phyloP scores from a whole-genome alignment of 192 early-diverging fungal species.

The Umbelopsis sp. region DNA sequence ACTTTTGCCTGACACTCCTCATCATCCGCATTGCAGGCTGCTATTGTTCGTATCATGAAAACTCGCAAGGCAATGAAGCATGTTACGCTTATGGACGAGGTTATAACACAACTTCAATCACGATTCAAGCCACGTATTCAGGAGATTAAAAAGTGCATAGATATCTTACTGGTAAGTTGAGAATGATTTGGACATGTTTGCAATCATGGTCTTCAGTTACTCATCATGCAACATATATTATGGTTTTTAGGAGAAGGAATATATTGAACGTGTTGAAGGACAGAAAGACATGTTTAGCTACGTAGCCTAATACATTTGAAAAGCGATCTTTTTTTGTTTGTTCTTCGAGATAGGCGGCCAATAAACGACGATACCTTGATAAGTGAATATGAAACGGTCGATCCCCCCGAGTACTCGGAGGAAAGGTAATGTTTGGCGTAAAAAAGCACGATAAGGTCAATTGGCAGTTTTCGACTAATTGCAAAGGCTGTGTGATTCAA shows the following conservation, averaged over 20 bases:
- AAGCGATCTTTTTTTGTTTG: not conserved
- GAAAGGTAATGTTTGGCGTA: too few species aligned
- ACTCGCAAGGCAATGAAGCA: conserved; percentile 91
- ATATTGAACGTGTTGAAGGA: conserved; percentile 85
- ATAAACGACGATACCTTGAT: conserved; percentile 3
- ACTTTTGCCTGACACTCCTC: not conserved
- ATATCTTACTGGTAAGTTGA: conserved; percentile 71
- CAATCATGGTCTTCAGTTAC: not conserved
- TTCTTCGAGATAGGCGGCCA: not conserved
- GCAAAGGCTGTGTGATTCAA: too few species aligned
- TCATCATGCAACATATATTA: not conserved
- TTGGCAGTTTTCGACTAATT: too few species aligned
- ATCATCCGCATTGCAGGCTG: conserved; percentile 56
- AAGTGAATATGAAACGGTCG: too few species aligned
- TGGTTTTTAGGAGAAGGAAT: conserved; percentile 78
- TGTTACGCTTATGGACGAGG: conserved; percentile 83
- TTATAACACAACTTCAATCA: conserved; percentile 82
- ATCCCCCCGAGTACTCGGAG: too few species aligned
- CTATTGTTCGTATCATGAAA: conserved; percentile 99
- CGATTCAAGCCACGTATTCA: conserved; percentile 89
- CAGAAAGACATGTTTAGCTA: conserved; percentile 80
- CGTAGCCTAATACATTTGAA: conserved; percentile 55
- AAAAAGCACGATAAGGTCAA: too few species aligned
- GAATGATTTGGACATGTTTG: not conserved
- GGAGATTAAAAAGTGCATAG: conserved; percentile 97